Conservation (phyloP, 2,329 filamentous ascomycete genomes). For the Colletotrichum lindemuthianum region DNA sequence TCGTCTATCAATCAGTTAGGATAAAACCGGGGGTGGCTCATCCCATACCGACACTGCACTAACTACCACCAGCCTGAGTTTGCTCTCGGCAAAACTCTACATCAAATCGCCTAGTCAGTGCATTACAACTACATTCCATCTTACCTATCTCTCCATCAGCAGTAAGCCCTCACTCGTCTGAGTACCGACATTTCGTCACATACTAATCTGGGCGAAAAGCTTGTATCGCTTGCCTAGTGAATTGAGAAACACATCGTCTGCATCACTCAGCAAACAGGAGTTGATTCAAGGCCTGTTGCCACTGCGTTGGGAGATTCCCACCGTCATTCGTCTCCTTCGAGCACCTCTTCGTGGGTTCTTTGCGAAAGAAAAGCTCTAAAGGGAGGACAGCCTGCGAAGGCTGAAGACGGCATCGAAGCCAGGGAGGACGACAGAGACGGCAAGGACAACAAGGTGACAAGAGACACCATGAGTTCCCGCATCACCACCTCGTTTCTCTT, state of each 20-base stretch:
- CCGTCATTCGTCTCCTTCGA: too few relatives aligned
- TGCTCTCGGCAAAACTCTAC: too few relatives aligned
- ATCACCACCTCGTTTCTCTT: conserved; percentile 72
- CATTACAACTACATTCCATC: conserved; percentile 18
- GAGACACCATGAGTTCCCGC: conserved; percentile 22
- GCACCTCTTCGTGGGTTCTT: too few relatives aligned
- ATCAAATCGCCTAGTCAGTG: not conserved
- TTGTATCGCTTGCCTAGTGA: too few relatives aligned
- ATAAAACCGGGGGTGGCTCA: not conserved
- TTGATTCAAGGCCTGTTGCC: too few relatives aligned
- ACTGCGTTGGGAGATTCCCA: too few relatives aligned
- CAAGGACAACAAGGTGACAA: not conserved
- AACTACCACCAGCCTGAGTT: too few relatives aligned
- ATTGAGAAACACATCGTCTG: too few relatives aligned
- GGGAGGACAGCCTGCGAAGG: not conserved
- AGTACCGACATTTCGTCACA: not conserved
- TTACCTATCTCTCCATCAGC: conserved; percentile 5
- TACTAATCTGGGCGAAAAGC: too few relatives aligned
- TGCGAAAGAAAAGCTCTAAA: too few relatives aligned
- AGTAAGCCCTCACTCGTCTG: not conserved
- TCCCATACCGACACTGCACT: too few relatives aligned
- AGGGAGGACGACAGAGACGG: not conserved
- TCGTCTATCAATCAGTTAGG: not conserved
- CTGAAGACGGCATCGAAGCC: not conserved
- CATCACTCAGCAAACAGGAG: too few relatives aligned